phyloP scores from a whole-genome alignment of 352 stramenopile species.

The Phytopythium boreale region DNA sequence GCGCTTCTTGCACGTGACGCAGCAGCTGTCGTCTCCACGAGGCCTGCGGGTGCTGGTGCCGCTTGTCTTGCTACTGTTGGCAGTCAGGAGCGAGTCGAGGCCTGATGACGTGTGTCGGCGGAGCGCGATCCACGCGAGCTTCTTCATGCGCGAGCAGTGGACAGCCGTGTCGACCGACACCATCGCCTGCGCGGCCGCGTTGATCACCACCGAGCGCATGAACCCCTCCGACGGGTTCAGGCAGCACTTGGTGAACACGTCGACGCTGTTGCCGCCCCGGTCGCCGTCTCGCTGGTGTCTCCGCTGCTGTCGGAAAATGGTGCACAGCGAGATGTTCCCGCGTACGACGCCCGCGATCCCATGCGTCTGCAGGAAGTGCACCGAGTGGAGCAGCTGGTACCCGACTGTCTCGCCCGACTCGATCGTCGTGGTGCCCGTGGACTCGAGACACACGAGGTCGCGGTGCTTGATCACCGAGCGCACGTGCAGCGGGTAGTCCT shows the following conservation, averaged over 20 bases:
- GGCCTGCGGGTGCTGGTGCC: background rate
- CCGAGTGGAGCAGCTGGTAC: constrained; percentile 61
- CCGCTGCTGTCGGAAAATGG: constrained; percentile 48
- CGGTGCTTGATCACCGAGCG: constrained; percentile 40
- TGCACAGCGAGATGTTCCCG: constrained; percentile 50
- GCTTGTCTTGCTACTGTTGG: constrained; percentile 11
- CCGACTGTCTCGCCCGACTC: constrained; percentile 50
- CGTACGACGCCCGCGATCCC: constrained; percentile 28
- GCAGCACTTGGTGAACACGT: constrained; percentile 28
- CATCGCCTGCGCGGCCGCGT: constrained; percentile 27
- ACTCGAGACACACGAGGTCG: constrained; percentile 61
- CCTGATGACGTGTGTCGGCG: constrained; percentile 16
- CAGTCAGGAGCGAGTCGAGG: constrained; percentile 12
- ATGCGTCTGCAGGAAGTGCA: constrained; percentile 50
- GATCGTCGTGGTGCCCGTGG: constrained; percentile 41
- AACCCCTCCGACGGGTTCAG: constrained; percentile 16
- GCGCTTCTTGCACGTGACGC: constrained; percentile 35
- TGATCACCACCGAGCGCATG: constrained; percentile 14
- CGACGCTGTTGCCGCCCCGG: constrained; percentile 1
- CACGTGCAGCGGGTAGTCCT: constrained; percentile 35
- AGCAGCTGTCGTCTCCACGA: constrained; percentile 19
- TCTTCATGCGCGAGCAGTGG: constrained; percentile 63
- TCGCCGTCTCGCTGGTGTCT: constrained; percentile 11
- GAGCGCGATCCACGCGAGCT: constrained; percentile 55
- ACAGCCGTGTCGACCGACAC: constrained; percentile 27